Evolutionary conservation across 768 basidiomycete genomes (phyloP).

Genomic region (Clavulina sp.): DNA sequence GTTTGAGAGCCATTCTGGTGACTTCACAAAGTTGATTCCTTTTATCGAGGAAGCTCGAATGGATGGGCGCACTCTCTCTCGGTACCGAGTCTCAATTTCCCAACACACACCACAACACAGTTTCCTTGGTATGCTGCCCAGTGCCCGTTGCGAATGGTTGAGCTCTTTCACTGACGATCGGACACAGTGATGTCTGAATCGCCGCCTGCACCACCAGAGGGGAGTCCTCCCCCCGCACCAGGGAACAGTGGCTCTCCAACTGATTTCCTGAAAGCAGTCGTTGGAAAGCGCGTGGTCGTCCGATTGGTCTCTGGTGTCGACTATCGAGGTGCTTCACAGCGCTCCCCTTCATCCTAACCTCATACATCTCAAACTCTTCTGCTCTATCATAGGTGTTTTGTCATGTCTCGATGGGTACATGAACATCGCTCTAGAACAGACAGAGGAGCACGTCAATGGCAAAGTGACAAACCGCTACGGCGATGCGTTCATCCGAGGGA

Average conservation of each 20-base stretch:
- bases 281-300: constrained; percentile 90
- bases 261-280: constrained; percentile 86
- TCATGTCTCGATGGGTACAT: constrained; percentile 97
- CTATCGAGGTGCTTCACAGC: constrained; percentile 51
- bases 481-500: constrained; percentile 88
- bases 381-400: constrained; percentile 46
- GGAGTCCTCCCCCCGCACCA: constrained; percentile 24
- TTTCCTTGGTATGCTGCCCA: too few relatives aligned
- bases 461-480: constrained; percentile 78
- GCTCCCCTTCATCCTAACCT: background rate
- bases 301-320: constrained; percentile 83
- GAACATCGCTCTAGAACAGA: constrained; percentile 97
- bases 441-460: constrained; percentile 87
- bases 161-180: too few relatives aligned
- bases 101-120: too few relatives aligned
- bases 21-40: too few relatives aligned
- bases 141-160: too few relatives aligned
- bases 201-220: constrained; percentile 26
- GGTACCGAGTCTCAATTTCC: too few relatives aligned
- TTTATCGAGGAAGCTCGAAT: too few relatives aligned
- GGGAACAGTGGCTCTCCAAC: constrained; percentile 63
- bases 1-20: too few relatives aligned
- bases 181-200: too few relatives aligned
- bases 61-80: too few relatives aligned
- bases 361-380: background rate